These are phyloP conservation scores for Cladosporium colombiae DNA, from an alignment of 2,329 filamentous ascomycete species.

Conservation along the genomic window DNA sequence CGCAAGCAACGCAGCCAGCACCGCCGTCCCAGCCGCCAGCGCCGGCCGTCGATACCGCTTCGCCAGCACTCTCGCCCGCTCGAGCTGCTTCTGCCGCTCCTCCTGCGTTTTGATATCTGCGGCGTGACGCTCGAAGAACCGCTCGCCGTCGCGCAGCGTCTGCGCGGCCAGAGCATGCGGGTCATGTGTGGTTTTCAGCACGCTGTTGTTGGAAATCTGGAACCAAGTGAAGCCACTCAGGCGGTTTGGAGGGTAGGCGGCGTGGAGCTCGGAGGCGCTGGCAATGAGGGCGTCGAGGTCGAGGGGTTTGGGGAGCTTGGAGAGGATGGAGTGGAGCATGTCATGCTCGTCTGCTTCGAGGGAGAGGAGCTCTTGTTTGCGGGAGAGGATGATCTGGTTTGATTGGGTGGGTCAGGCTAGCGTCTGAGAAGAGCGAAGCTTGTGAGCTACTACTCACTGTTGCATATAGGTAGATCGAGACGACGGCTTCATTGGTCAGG, in stretches of 20 bases:
- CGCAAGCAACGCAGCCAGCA: constrained; percentile 68
- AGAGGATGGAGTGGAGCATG: constrained; percentile 85
- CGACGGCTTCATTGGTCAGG: constrained; percentile 81
- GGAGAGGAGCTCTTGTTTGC: constrained; percentile 80
- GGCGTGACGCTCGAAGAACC: constrained; percentile 70
- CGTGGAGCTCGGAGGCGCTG: constrained; percentile 64
- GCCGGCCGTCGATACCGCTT: constrained; percentile 68
- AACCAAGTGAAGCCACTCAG: constrained; percentile 68
- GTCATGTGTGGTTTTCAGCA: constrained; percentile 77
- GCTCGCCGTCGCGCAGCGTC: constrained; percentile 65
- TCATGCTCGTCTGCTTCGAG: constrained; percentile 82
- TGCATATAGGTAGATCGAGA: constrained; percentile 88
- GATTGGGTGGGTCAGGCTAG: background rate
- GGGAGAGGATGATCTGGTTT: constrained; percentile 71
- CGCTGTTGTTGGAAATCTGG: constrained; percentile 71
- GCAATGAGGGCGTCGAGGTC: constrained; percentile 76
- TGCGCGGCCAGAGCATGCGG: constrained; percentile 54
- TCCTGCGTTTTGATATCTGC: constrained; percentile 70
- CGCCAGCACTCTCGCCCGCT: constrained; percentile 43
- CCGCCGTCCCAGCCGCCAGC: constrained; percentile 52
- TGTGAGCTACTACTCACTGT: constrained; percentile 41
- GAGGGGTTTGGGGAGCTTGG: constrained; percentile 79
- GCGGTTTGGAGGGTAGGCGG: constrained; percentile 68
- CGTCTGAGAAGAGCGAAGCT: background rate
- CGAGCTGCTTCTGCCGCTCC: constrained; percentile 52